phyloP scores from a whole-genome alignment of 164 flowering plant species.

The Vitis vinifera region ASM3070453v1 NC_081815.1:11081001-11081500 shows the following conservation, averaged over 20 bases:
- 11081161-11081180: conserved; percentile 38
- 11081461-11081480: not conserved
- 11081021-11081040: conserved; percentile 11
- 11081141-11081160: conserved; percentile 20
- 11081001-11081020: conserved; percentile 6
- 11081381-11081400: conserved; percentile 29
- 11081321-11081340: conserved; percentile 2
- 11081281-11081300: not conserved
- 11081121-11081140: conserved; percentile 10
- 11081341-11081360: conserved; percentile 9
- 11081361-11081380: conserved; percentile 28
- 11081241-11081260: not conserved
- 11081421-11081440: conserved; percentile 6
- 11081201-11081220: conserved; percentile 27
- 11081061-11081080: conserved; percentile 7
- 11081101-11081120: not conserved
- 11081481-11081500: not conserved
- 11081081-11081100: conserved; percentile 10
- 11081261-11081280: not conserved
- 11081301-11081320: no score
- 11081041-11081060: conserved; percentile 6
- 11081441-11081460: not conserved
- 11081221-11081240: conserved; percentile 13
- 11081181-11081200: conserved; percentile 26
- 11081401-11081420: conserved; percentile 38